Evolutionary conservation across 768 basidiomycete species (phyloP), one percentile per base, ranked within the genome.

Genomic region (Dendrothele bispora): DNA sequence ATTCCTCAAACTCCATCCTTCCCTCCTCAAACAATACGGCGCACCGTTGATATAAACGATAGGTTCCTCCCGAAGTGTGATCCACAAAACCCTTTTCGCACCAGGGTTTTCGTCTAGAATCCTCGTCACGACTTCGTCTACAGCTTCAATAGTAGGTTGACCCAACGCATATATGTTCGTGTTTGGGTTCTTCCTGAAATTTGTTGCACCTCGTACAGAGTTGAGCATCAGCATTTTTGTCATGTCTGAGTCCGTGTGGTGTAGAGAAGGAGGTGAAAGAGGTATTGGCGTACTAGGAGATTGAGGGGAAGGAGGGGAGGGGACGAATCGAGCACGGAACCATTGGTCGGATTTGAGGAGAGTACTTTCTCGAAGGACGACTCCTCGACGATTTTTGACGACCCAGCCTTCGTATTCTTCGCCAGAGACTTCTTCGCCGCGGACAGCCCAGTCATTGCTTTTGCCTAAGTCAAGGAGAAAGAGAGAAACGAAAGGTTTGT

Each of bases 381-480:
- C 91, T 1, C 97, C 97, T 49, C 83, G 86, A 10, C 97, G 88
- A 60, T 94, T 89, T 84, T 94, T 57, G 26, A 99, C 83, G 37
- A 98, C 92, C 62, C 95, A 91, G 34, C 91, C 88, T 3, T 91
- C 92, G 72, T 92, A 98, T 63, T 99, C 97, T 61, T 98, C 95
- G 4, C 93, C 95, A 1, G 95, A 71, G 36, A 97, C 81, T 60
- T 87, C 89, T 0, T 91, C 92, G 8, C 92, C 92, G 18, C 80
- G 69, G 49, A 85, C 88, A 27, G 79, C 84, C 10, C 84, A 78
- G 56, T 86, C 84, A 52, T 89, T 85, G 63, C 82, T 83, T 61
- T 78, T 80, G n/a, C 84, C 87, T n/a, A n/a, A n/a, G n/a, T n/a
- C n/a, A n/a, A n/a, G n/a, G n/a, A n/a, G n/a, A n/a, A n/a, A n/a